phyloP scores from a whole-genome alignment of 352 stramenopile species.

The Pythium biforme region DNA sequence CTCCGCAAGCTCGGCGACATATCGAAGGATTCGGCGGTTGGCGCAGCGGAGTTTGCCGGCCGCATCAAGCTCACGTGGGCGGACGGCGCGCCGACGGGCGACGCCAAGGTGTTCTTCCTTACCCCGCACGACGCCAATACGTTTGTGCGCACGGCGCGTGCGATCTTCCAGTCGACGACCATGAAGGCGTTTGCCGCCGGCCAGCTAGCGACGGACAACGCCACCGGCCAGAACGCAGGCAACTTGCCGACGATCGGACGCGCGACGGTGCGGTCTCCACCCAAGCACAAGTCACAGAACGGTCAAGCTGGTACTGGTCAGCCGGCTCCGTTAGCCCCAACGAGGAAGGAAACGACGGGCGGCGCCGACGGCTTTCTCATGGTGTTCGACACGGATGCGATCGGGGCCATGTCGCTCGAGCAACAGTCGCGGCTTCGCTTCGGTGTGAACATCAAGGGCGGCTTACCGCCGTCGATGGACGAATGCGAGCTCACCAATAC shows the following conservation, averaged over 20 bases:
- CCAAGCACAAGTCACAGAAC: slow-evolving; percentile 3
- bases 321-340: slow-evolving; percentile 5
- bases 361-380: background rate
- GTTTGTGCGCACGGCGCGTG: slow-evolving; percentile 12
- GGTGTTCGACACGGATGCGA: slow-evolving; percentile 18
- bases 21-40: background rate
- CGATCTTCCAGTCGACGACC: slow-evolving; percentile 4
- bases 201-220: background rate
- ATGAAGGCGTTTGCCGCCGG: slow-evolving; percentile 10
- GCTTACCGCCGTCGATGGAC: slow-evolving; percentile 14
- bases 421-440: slow-evolving; percentile 14
- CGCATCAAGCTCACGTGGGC: slow-evolving; percentile 34
- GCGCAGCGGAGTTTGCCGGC: slow-evolving; percentile 19
- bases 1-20: slow-evolving; percentile 8
- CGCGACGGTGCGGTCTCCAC: background rate
- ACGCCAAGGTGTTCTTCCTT: slow-evolving; percentile 26
- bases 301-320: background rate
- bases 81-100: slow-evolving; percentile 20
- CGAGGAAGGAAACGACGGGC: slow-evolving; percentile 10
- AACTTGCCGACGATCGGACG: slow-evolving; percentile 11
- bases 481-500: slow-evolving; percentile 14
- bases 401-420: slow-evolving; percentile 18
- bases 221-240: background rate
- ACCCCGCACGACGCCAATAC: slow-evolving; percentile 21
- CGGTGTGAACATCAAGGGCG: slow-evolving; percentile 17